A percentile compares a stretch with the other conserved stretches of the same genome.
Evolutionary conservation across 345 rosid species (phyloP).

Genomic region (Camelina sativa): DNA sequence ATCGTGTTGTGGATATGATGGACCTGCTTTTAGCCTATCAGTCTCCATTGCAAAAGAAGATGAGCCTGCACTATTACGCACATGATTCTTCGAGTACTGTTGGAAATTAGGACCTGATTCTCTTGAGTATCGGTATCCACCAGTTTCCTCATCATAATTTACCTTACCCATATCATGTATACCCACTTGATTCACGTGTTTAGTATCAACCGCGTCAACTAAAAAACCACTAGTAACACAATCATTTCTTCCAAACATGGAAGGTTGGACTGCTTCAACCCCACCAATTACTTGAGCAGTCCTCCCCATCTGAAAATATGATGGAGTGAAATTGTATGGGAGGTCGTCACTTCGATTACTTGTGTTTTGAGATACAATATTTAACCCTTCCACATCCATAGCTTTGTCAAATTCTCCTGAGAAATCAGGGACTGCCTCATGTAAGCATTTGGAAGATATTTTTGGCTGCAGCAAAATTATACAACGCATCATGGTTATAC

Average conservation of each 20-base stretch:
- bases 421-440: constrained; percentile 49
- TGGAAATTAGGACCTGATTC: constrained; percentile 43
- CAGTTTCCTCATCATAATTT: constrained; percentile 46
- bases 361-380: constrained; percentile 43
- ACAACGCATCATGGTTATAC: constrained; percentile 29
- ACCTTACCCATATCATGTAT: constrained; percentile 37
- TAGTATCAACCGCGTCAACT: constrained; percentile 32
- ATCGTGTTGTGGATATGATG: constrained; percentile 45
- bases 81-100: constrained; percentile 44
- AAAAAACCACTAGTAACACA: constrained; percentile 42
- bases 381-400: constrained; percentile 43
- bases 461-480: constrained; percentile 53
- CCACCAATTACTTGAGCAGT: constrained; percentile 48
- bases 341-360: constrained; percentile 41
- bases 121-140: constrained; percentile 46
- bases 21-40: constrained; percentile 47
- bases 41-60: constrained; percentile 48
- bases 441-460: constrained; percentile 50
- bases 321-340: constrained; percentile 38
- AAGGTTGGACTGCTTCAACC: constrained; percentile 44
- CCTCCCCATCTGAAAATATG: constrained; percentile 43
- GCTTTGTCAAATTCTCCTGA: constrained; percentile 50
- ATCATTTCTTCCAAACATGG: constrained; percentile 48
- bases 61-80: constrained; percentile 41
- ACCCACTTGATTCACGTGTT: constrained; percentile 51